Base-by-base conservation (phyloP, 2,329 filamentous ascomycete genomes). In the Pyrenophora teres region DNA sequence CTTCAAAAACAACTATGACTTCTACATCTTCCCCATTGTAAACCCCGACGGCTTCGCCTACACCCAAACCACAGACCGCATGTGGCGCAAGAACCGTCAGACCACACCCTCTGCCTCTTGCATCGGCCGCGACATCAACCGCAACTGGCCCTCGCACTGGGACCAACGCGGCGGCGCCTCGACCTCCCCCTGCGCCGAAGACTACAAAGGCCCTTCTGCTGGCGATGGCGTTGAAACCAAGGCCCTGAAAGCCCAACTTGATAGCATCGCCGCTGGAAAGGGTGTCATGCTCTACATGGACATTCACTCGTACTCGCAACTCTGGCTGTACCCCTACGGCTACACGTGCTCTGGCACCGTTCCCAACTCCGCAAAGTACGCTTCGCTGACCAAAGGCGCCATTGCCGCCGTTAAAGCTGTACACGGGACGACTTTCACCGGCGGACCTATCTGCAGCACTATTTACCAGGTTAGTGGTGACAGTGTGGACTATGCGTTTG, bases 201-300 rank as follows among this genome's bases (percentile, higher is more conserved):
- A 70, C 46, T 75, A 73, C 65, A 71, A 70, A 56, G 72, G 72
- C 32, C 61, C 63, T 0, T 64, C 68, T 2, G 63, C 67, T 1
- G 68, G 65, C 40, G 71, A 73, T 41, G 68, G 70, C 18, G 66
- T 71, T 4, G 72, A 74, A 54, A 73, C 70, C 42, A 71, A 72
- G 46, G 66, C 57, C 3, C 73, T 87, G 7, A 76, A 77, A 25
- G 73, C 76, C 4, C 79, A 80, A 39, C 72, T 82, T 16, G 74
- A 76, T 40, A 63, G 69, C 33, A 63, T 85, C 19, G 72, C 75
- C 3, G 64, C 67, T 2, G 68, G 68, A 13, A 76, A 81, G 54
- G 81, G 83, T 1, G 73, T 87, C 35, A 81, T 83, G 62, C 75
- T 86, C 2, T 88, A 82, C 70, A 81, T 88, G 57, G 86, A 88